Conservation (phyloP, 1,139 yeast genomes). For the Kurtzmaniella natalensis region DNA sequence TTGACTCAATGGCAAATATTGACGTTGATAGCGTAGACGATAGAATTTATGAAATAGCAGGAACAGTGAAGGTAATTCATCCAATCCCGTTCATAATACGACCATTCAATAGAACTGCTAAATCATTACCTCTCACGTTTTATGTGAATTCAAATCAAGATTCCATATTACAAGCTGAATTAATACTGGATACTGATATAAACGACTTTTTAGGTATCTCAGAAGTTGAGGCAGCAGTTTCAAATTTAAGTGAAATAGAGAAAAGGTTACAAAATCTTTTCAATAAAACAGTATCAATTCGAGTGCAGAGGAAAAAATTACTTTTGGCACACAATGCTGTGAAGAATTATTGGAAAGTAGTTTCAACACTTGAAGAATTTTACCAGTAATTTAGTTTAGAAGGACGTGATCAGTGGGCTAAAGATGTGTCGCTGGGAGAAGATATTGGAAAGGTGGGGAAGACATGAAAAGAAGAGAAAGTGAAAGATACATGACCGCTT, state of each 20-base stretch:
- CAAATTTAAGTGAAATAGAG: conserved; percentile 1
- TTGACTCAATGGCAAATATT: not conserved
- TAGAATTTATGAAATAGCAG: conserved; percentile 16
- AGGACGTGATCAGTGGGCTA: too few species aligned
- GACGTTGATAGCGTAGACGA: not conserved
- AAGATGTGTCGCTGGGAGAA: too few species aligned
- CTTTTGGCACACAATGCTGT: not conserved
- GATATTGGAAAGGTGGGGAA: too few species aligned
- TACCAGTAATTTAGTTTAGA: too few species aligned
- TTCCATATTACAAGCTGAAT: conserved; percentile 18
- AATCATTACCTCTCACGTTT: conserved; percentile 23
- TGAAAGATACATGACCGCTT: too few species aligned
- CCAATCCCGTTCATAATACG: conserved; percentile 23
- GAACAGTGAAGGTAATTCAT: conserved; percentile 14
- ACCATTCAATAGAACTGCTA: conserved; percentile 28
- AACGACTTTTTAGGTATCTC: conserved; percentile 22
- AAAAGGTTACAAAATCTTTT: not conserved
- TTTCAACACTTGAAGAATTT: not conserved
- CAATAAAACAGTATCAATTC: not conserved
- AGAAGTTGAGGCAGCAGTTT: conserved; percentile 26
- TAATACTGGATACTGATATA: conserved; percentile 22
- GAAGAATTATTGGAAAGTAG: conserved; percentile 5
- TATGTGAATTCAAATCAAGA: conserved; percentile 12
- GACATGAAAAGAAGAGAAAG: too few species aligned
- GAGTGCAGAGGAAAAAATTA: conserved; percentile 3